These are phyloP conservation scores for Camillea tinctor DNA, from an alignment of 2,329 filamentous ascomycete genomes.

Conservation along the genomic window DNA sequence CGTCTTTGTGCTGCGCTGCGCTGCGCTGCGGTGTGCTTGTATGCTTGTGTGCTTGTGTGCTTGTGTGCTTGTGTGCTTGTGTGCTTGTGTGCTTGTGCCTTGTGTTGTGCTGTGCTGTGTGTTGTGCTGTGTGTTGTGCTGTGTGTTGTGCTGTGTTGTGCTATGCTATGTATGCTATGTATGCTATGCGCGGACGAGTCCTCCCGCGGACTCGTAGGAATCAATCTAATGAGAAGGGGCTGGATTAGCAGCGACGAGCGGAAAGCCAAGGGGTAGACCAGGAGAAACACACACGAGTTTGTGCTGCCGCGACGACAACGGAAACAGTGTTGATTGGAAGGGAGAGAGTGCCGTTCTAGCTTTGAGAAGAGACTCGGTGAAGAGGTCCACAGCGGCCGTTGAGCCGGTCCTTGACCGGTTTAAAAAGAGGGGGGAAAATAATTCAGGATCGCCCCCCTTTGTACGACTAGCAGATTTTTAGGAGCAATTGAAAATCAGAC, in stretches of 20 bases:
- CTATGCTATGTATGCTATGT: constrained; percentile 2
- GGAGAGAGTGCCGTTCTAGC: constrained; percentile 20
- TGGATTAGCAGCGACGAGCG: constrained; percentile 19
- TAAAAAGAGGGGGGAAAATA: constrained; percentile 29
- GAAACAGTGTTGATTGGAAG: constrained; percentile 32
- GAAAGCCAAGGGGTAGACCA: constrained; percentile 23
- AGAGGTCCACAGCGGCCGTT: constrained; percentile 28
- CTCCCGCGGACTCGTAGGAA: constrained; percentile 10
- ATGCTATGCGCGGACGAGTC: constrained; percentile 11
- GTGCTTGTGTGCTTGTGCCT: constrained; percentile 9
- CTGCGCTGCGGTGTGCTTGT: constrained; percentile 7
- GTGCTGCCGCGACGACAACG: constrained; percentile 26
- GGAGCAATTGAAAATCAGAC: constrained; percentile 20
- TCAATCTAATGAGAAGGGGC: constrained; percentile 20
- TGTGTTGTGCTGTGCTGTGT: constrained; percentile 15
- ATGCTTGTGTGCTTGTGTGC: constrained; percentile 12
- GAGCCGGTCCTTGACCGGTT: constrained; percentile 33
- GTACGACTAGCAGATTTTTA: constrained; percentile 21
- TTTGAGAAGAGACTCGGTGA: constrained; percentile 31
- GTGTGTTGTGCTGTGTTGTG: constrained; percentile 6
- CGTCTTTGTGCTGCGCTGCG: constrained; percentile 15
- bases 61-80: constrained; percentile 13
- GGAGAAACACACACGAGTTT: constrained; percentile 22
- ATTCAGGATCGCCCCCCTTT: constrained; percentile 21
- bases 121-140: constrained; percentile 13